Percentiles rank a stretch among this genome's conserved stretches.
These are phyloP conservation scores for Eucalyptus grandis DNA, from an alignment of 345 rosid species.

Conservation along the genomic window DNA sequence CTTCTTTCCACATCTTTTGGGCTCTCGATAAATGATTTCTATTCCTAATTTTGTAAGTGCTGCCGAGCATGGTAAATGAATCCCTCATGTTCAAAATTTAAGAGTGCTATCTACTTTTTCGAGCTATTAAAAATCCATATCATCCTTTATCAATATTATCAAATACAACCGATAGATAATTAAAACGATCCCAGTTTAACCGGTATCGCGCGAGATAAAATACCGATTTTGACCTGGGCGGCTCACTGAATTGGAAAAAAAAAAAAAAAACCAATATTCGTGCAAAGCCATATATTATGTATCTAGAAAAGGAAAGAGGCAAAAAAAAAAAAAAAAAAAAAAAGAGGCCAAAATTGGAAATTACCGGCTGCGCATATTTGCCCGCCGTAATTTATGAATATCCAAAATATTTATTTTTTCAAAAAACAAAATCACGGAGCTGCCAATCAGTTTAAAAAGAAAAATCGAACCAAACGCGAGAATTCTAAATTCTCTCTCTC, in stretches of 20 bases:
- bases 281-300: background rate
- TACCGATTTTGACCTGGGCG: background rate
- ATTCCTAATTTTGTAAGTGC: background rate
- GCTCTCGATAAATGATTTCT: background rate
- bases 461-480: background rate
- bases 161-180: background rate
- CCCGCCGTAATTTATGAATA: background rate
- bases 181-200: background rate
- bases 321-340: background rate
- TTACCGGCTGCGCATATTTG: background rate
- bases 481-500: background rate
- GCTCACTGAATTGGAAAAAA: background rate
- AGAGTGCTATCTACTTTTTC: background rate
- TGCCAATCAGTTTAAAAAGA: background rate
- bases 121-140: background rate
- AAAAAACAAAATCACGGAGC: background rate
- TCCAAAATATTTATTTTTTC: background rate
- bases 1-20: accelerated
- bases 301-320: background rate
- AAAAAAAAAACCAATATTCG: background rate
- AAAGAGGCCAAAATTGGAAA: background rate
- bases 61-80: background rate
- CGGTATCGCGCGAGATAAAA: accelerated
- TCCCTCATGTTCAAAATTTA: accelerated
- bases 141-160: background rate